Evolutionary conservation across 331 rosid species (phyloP), one percentile per base, ranked within the genome.

Genomic region (Malus hybrid): DNA sequence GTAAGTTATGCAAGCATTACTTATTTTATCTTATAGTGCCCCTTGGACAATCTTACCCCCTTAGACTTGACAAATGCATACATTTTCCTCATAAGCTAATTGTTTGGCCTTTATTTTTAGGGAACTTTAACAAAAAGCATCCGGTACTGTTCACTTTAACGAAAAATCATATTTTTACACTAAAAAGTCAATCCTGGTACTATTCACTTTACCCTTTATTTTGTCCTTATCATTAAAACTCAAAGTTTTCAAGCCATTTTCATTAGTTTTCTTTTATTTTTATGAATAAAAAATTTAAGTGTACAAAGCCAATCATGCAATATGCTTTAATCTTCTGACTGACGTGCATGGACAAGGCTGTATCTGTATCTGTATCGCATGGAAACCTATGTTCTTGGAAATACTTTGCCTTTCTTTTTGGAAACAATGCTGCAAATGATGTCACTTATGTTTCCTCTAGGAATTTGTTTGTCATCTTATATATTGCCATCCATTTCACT

Each of bases 1-100:
- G 99, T 87, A 81, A 76, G 80, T 71, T 76, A 69, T 69, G 75
- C 39, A 54, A 52, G 77, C 64, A 61, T 42, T 20, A 29, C 46
- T 46, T 65, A 61, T 50, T 39, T 39, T 36, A 36, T 36, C 52
- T 29, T 74, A 8, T 67, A 70, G 60, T 46, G 14, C 54, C 44
- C 59, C 60, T 28, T 60, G 13, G 59, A 16, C 57, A 39, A 10
- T 36, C 39, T 59, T 31, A 60, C 4, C 68, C 42, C 39, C 67
- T 57, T 15, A 9, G 11, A 72, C 36, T 4, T 57, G 34, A 57
- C 32, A 56, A 72, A 34, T 14, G 33, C 55, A 22, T 34, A 8
- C 10, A 19, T 15, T 56, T 39, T 22, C 69, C 33, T 12, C 60
- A 11, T 39, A 20, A 46, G 39, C 52, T 69, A 20, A 24, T 0